Evolutionary conservation across 192 early-diverging fungal species (phyloP).

Genomic region (Coemansia sp.): DNA sequence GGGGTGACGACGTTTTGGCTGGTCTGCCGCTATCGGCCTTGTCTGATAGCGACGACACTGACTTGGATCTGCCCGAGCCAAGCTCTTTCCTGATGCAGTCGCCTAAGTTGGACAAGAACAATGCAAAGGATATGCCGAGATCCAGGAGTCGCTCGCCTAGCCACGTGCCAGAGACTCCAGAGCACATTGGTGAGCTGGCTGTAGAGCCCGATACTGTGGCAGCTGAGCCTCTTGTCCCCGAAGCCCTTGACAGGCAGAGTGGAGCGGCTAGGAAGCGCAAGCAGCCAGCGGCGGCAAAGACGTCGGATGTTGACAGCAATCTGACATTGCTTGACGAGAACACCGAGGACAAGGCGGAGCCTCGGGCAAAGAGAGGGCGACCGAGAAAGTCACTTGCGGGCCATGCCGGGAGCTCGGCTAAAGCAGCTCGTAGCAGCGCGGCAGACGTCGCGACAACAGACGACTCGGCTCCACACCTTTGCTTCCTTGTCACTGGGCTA

Average conservation of each 20-base stretch:
- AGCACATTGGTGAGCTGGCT: neutral
- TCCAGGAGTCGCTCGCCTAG: neutral
- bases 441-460: neutral
- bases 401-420: neutral
- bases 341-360: neutral
- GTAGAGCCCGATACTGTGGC: neutral
- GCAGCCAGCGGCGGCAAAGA: neutral
- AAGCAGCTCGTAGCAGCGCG: neutral
- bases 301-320: neutral
- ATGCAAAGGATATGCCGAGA: neutral
- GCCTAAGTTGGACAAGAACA: neutral
- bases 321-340: constrained; percentile 2
- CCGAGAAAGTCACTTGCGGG: neutral
- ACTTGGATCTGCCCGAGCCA: constrained; percentile 44
- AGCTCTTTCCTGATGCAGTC: constrained; percentile 20
- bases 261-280: neutral
- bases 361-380: neutral
- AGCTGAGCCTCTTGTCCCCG: neutral
- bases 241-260: neutral
- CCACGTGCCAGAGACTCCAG: neutral
- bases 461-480: neutral
- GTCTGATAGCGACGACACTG: constrained; percentile 26
- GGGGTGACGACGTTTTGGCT: neutral
- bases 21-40: constrained; percentile 5
- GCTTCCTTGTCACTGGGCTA: constrained; percentile 24